Evolutionary conservation across 495 filamentous ascomycete genomes (phyloP), one percentile per base, ranked within the genome.

Genomic region (Elasticomyces elasticus): DNA sequence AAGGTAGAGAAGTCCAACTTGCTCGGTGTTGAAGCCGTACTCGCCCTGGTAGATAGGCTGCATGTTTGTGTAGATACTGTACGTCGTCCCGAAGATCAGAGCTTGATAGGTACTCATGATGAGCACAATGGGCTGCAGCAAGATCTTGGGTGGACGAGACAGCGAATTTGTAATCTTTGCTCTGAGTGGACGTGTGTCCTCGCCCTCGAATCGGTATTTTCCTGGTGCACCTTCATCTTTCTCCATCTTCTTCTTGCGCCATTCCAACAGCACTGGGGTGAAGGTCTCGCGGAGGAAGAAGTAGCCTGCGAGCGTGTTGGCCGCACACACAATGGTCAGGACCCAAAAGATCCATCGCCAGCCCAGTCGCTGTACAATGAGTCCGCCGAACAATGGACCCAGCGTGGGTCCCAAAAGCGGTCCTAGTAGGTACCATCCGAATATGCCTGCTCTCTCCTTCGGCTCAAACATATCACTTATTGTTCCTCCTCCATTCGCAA

Each of bases 261-360:
- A 24, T 3, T 13, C 22, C 5, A 66, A 62, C 15, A 66, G 48
- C 1, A 64, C 56, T 2, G 63, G 63, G 5, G 63, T 54, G 48
- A 56, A 66, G 1, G 61, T 61, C 28, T 66, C 63, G 17, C 48
- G 45, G 17, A 66, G 52, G 37, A 66, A 60, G 47, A 66, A 31
- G 50, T 50, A 64, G 52, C 61, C 63, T 13, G 58, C 58, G 6
- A 57, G 35, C 6, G 62, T 66, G 43, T 64, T 64, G 40, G 43
- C 51, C n/a, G 26, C 51, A 53, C 62, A 62, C 23, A 64, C 52
- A 31, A 66, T 64, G 3, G 62, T 59, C n/a, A 66, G 46, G 26
- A 64, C 47, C 63, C 63, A 66, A 58, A 65, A 66, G 33, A 66
- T 59, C 63, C 63, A 66, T 11, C 61, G 22, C 63, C 63, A 66